These are phyloP conservation scores for Syncephalastrum racemosum DNA, from an alignment of 371 early-diverging fungal species.

Conservation along the genomic window DNA sequence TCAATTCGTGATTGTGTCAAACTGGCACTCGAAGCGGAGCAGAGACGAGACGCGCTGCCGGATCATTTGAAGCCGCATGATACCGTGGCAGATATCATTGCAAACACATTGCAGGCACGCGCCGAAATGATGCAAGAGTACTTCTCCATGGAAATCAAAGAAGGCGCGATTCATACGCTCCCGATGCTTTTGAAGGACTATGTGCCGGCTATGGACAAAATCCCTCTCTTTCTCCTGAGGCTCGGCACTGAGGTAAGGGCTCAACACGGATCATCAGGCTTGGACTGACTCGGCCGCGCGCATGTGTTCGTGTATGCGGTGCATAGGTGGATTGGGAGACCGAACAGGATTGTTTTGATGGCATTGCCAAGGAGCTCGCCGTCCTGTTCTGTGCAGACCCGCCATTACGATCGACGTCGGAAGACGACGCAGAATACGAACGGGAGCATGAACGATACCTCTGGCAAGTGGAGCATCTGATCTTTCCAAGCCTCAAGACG, in stretches of 20 bases:
- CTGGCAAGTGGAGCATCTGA: conserved; percentile 68
- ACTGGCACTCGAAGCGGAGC: conserved; percentile 64
- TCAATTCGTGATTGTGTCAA: conserved; percentile 66
- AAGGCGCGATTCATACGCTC: conserved; percentile 63
- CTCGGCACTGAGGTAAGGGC: conserved; percentile 70
- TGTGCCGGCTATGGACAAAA: conserved; percentile 76
- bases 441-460: conserved; percentile 41
- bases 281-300: no score
- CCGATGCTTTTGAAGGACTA: conserved; percentile 83
- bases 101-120: conserved; percentile 53
- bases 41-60: conserved; percentile 40
- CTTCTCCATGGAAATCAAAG: conserved; percentile 72
- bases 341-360: conserved; percentile 80
- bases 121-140: conserved; percentile 86
- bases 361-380: conserved; percentile 71
- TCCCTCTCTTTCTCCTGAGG: conserved; percentile 81
- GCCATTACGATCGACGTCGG: conserved; percentile 28
- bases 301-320: background rate
- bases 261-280: background rate
- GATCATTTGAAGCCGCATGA: conserved; percentile 49
- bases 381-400: conserved; percentile 78
- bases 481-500: conserved; percentile 77
- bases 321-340: conserved; percentile 79
- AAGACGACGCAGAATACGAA: conserved; percentile 16
- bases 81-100: conserved; percentile 49